Conservation (phyloP, 192 early-diverging fungal species). For the Entomortierella parvispora region DNA sequence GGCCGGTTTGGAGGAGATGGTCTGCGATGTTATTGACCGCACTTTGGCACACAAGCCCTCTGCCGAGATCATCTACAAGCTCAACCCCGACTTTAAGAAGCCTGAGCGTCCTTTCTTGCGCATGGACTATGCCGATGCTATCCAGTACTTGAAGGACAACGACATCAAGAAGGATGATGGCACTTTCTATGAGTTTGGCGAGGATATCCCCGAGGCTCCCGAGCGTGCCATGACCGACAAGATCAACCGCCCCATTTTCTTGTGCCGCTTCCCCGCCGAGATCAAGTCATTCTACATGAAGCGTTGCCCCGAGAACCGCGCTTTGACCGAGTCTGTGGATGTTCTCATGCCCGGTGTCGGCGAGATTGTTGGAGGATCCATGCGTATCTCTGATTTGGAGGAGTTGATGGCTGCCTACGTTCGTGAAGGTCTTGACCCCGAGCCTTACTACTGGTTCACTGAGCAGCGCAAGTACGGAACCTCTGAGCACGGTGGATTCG, state of each 20-base stretch:
- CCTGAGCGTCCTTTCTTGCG: conserved; percentile 90
- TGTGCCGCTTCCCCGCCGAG: conserved; percentile 96
- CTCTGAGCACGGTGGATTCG: conserved; percentile 96
- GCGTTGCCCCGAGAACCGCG: conserved; percentile 79
- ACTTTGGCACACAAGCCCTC: conserved; percentile 81
- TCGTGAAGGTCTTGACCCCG: conserved; percentile 89
- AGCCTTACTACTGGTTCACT: conserved; percentile 98
- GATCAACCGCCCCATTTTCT: conserved; percentile 93
- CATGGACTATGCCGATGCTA: conserved; percentile 97
- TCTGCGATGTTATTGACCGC: conserved; percentile 82
- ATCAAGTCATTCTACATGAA: conserved; percentile 99
- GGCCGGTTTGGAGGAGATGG: conserved; percentile 88
- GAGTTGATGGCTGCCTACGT: conserved; percentile 85
- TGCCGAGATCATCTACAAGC: conserved; percentile 80
- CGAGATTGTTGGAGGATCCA: conserved; percentile 98
- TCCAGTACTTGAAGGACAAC: conserved; percentile 92
- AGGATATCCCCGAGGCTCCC: conserved; percentile 98
- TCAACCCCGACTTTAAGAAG: conserved; percentile 91
- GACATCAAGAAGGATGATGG: conserved; percentile 93
- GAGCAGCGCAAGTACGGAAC: conserved; percentile 99
- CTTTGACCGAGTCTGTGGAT: conserved; percentile 96
- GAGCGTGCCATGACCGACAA: conserved; percentile 99
- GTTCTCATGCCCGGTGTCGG: conserved; percentile 98
- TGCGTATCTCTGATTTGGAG: conserved; percentile 91
- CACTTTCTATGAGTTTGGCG: conserved; percentile 93